Conservation (phyloP, 1,139 yeast genomes). For the Taphrina pruni region DNA sequence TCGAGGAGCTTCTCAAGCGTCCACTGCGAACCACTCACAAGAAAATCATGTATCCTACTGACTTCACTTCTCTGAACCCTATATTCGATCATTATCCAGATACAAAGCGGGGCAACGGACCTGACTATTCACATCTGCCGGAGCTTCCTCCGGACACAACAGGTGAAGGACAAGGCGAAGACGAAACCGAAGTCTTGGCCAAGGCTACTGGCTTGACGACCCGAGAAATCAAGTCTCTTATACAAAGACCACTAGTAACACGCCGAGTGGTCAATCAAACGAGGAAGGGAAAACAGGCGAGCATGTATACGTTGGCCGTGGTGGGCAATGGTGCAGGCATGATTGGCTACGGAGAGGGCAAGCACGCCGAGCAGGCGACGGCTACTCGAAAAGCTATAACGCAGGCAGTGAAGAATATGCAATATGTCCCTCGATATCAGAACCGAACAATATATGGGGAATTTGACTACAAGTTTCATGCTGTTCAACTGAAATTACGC, state of each 20-base stretch:
- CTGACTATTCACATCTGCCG: slow-evolving; percentile 9
- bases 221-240: slow-evolving; percentile 34
- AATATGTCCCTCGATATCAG: slow-evolving; percentile 83
- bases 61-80: slow-evolving; percentile 51
- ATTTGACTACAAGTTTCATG: slow-evolving; percentile 81
- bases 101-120: not conserved
- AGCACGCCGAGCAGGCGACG: slow-evolving; percentile 76
- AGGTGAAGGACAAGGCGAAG: slow-evolving; percentile 37
- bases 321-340: slow-evolving; percentile 94
- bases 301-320: slow-evolving; percentile 82
- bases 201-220: slow-evolving; percentile 35
- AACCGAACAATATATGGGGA: slow-evolving; percentile 89
- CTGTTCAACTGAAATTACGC: slow-evolving; percentile 78
- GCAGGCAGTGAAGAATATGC: slow-evolving; percentile 89
- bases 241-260: slow-evolving; percentile 42
- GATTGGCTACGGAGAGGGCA: slow-evolving; percentile 95
- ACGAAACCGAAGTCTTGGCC: slow-evolving; percentile 36
- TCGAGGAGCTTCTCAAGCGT: slow-evolving; percentile 18
- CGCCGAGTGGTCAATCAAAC: slow-evolving; percentile 89
- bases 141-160: slow-evolving; percentile 38
- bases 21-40: slow-evolving; percentile 46
- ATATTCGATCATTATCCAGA: slow-evolving; percentile 20
- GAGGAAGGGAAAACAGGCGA: slow-evolving; percentile 87
- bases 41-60: slow-evolving; percentile 48
- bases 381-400: slow-evolving; percentile 89